Evolutionary conservation across 1,139 yeast species (phyloP), one percentile per base, ranked within the genome.

Genomic region (Suhomyces chickasaworum): DNA sequence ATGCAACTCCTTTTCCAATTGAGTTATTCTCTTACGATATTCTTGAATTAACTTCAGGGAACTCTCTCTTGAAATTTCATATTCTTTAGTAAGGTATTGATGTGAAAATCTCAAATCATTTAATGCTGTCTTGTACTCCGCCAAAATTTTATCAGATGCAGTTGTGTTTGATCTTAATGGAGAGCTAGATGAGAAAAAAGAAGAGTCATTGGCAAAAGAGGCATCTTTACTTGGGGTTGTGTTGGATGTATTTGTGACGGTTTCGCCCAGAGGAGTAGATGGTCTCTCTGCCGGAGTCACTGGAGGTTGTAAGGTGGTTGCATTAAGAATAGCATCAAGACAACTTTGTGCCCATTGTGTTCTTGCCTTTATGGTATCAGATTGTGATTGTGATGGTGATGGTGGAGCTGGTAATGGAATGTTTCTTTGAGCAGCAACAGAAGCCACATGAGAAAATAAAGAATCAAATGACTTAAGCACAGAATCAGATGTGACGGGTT

Each of bases 51-150:
- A 62, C 50, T 73, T 76, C 42, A 70, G 63, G 34, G 80, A 77
- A 48, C 73, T 72, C 36, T 75, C 77, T 48, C 81, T 68, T 31
- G 84, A 81, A 49, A 80, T 75, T 53, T 81, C 84, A 53, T 75
- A 83, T 55, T 82, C 86, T 59, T 80, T 79, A 5, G 82, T 69
- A 43, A 83, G 68, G 58, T 81, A 83, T 52, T 78, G 80, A 59
- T 83, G 86, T 2, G 86, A 81, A 60, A 83, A 83, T 49, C 83
- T 78, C 47, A 83, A 68, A 57, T 83, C 89, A 47, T 71, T 75
- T 42, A 83, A 64, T 1, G 86, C 86, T 0, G 85, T 79, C 52
- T 71, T 77, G 57, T 80, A 71, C 42, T 75, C 81, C 23, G 65
- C 56, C 4, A 75, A 45, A 9, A 66, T 58, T 54, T 68, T 70